A percentile compares a stretch with the other conserved stretches of the same genome.
Evolutionary conservation across 179 eudicot species (phyloP).

Genomic region (Sideroxylon spinosum): DNA sequence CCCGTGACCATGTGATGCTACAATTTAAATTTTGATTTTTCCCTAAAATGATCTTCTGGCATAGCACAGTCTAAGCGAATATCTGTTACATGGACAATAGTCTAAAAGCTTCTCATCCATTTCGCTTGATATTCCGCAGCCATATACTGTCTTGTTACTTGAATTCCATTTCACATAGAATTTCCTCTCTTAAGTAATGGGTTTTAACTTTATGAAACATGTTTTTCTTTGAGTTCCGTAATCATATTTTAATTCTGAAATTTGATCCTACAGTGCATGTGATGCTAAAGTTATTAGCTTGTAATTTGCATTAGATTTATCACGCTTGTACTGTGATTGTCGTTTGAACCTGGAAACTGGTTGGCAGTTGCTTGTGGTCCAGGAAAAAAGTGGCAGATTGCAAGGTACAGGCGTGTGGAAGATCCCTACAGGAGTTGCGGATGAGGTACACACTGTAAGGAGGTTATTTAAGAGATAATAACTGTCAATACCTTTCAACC

Average conservation of each 20-base stretch:
- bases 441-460: conserved; percentile 31
- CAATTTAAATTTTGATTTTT: neutral
- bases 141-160: neutral
- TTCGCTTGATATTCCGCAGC: neutral
- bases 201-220: conserved; percentile 5
- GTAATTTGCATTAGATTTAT: neutral
- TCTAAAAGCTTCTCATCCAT: neutral
- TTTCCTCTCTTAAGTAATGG: neutral
- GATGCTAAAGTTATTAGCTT: neutral
- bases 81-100: neutral
- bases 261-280: neutral
- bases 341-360: conserved; percentile 7
- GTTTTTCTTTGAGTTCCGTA: conserved; percentile 6
- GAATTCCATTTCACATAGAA: neutral
- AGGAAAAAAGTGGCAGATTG: conserved; percentile 40
- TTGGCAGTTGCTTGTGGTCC: conserved; percentile 53
- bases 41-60: neutral
- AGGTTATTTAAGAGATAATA: neutral
- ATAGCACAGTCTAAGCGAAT: neutral
- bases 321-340: neutral
- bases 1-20: neutral
- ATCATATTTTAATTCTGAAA: conserved; percentile 2
- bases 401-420: conserved; percentile 54
- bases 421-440: conserved; percentile 58
- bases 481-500: conserved; percentile 8